A percentile compares a stretch with the other conserved stretches of the same genome.
These are phyloP conservation scores for Penicillium sp. DNA, from an alignment of 2,329 filamentous ascomycete species.

Conservation along the genomic window DNA sequence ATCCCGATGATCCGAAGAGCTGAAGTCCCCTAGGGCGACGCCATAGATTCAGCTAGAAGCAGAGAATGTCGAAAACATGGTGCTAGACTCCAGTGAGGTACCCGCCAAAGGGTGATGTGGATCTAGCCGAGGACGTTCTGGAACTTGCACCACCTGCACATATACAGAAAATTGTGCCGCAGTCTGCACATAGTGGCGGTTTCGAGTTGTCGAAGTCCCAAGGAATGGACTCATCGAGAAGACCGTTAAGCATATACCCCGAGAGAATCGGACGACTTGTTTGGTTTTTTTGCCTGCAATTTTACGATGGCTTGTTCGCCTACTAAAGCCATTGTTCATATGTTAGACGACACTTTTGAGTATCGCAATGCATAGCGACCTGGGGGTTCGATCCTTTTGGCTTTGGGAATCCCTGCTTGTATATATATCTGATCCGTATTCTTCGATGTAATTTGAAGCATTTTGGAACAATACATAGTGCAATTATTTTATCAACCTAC, in stretches of 20 bases:
- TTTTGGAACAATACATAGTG: neutral
- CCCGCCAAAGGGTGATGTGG: neutral
- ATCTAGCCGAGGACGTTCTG: neutral
- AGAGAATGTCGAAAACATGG: neutral
- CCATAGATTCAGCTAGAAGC: neutral
- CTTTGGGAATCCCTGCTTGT: neutral
- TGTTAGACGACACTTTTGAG: neutral
- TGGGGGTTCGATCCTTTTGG: neutral
- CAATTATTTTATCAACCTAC: too few species aligned
- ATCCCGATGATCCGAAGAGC: slow-evolving; percentile 3
- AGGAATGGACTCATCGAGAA: neutral
- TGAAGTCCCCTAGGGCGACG: neutral
- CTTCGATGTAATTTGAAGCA: neutral
- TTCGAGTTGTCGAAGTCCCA: neutral
- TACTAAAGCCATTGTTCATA: neutral
- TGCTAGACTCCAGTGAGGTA: neutral
- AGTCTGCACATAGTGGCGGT: neutral
- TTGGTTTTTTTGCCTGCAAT: neutral
- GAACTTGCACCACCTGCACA: neutral
- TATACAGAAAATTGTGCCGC: neutral
- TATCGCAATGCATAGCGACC: neutral
- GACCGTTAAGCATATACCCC: neutral
- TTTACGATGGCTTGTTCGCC: neutral
- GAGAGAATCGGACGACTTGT: neutral
- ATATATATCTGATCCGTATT: neutral